phyloP scores from a whole-genome alignment of 768 basidiomycete genomes.

The Suillus lakei region DNA sequence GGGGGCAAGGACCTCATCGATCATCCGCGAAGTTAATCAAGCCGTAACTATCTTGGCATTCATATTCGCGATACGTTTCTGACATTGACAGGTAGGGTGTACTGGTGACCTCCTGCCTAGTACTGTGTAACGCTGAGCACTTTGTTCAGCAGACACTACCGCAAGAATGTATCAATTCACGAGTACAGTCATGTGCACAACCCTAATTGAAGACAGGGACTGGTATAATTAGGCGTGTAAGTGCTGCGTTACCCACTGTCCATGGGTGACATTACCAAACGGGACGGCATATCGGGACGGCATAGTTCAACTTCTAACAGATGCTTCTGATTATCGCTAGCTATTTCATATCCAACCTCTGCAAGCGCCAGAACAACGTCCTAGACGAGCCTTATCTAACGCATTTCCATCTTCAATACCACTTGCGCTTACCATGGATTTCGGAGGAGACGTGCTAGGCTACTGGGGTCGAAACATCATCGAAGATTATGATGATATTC shows the following conservation, averaged over 20 bases:
- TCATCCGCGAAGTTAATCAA: background rate
- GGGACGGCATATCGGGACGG: no score
- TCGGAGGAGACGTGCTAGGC: constrained; percentile 22
- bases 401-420: background rate
- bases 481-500: constrained; percentile 15
- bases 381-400: background rate
- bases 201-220: no score
- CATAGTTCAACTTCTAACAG: background rate
- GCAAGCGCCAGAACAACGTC: background rate
- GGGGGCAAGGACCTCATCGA: background rate
- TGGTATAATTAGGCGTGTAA: no score
- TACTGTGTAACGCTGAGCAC: background rate
- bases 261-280: background rate
- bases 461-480: constrained; percentile 20
- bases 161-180: background rate
- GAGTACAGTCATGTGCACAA: background rate
- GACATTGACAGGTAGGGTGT: background rate
- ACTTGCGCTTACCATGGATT: constrained; percentile 13
- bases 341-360: background rate
- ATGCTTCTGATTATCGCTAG: no score
- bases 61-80: background rate
- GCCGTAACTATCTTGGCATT: background rate
- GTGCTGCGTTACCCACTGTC: background rate
- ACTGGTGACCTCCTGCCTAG: background rate
- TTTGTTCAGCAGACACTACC: background rate